These are phyloP conservation scores for Yarrowia sp. DNA, from an alignment of 805 yeast genomes.

Conservation along the genomic window DNA sequence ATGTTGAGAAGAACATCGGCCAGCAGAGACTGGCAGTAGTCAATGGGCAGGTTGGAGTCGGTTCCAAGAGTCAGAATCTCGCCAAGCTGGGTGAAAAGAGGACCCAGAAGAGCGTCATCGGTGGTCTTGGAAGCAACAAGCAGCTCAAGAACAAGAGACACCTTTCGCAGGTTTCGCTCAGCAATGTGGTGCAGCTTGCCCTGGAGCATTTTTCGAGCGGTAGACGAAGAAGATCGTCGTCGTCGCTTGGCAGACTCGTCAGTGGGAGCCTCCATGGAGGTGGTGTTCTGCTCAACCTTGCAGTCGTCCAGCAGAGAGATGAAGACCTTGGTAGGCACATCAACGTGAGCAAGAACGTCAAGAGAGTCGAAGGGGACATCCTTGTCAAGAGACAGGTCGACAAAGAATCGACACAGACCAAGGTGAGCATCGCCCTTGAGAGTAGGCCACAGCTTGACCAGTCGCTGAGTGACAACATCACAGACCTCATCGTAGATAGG, in stretches of 20 bases:
- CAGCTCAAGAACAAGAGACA: conserved; percentile 81
- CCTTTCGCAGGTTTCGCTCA: conserved; percentile 73
- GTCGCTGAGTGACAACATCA: conserved; percentile 58
- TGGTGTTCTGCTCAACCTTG: conserved; percentile 58
- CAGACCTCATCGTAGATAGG: conserved; percentile 45
- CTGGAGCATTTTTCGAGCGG: conserved; percentile 59
- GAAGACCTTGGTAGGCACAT: conserved; percentile 66
- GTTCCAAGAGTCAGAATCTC: conserved; percentile 68
- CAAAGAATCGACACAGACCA: conserved; percentile 62
- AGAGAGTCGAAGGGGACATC: conserved; percentile 55
- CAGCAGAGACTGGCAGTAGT: conserved; percentile 88
- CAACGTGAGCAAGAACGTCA: conserved; percentile 58
- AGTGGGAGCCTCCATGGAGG: conserved; percentile 47
- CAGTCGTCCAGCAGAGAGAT: conserved; percentile 64
- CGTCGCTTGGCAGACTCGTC: conserved; percentile 73
- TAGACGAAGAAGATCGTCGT: conserved; percentile 66
- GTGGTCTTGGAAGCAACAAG: conserved; percentile 59
- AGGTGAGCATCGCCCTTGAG: conserved; percentile 66
- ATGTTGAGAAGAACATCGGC: conserved; percentile 83
- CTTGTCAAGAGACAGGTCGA: conserved; percentile 60
- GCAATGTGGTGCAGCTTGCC: conserved; percentile 79
- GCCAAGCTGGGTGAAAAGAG: conserved; percentile 52
- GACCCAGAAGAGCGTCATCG: conserved; percentile 46
- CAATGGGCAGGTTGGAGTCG: conserved; percentile 90
- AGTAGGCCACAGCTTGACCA: conserved; percentile 62